Percentiles rank a stretch among this genome's conserved stretches.
Conservation (phyloP, 371 early-diverging fungal genomes). For the Mortierella sp. region DNA sequence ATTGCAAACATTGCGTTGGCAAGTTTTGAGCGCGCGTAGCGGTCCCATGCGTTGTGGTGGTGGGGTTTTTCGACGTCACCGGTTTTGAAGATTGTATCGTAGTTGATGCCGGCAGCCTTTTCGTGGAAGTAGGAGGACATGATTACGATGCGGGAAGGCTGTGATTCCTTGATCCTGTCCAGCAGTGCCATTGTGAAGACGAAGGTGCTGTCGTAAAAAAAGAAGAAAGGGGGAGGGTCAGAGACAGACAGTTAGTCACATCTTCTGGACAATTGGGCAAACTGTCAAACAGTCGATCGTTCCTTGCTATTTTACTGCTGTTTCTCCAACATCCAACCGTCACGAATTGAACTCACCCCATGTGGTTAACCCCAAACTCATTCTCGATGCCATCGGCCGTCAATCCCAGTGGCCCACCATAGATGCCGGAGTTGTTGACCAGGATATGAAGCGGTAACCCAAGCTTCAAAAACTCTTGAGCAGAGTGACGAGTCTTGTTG, state of each 20-base stretch:
- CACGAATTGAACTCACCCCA: constrained; percentile 60
- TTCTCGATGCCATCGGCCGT: constrained; percentile 80
- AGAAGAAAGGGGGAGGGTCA: not conserved
- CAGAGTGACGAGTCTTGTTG: constrained; percentile 64
- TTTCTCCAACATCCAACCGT: not conserved
- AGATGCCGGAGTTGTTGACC: constrained; percentile 79
- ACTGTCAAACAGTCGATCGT: too few relatives aligned
- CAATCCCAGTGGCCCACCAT: constrained; percentile 70
- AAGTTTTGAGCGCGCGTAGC: constrained; percentile 70
- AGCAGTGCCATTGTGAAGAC: constrained; percentile 71
- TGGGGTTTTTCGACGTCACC: constrained; percentile 22
- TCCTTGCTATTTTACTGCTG: too few relatives aligned
- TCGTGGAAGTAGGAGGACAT: constrained; percentile 44
- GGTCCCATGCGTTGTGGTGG: not conserved
- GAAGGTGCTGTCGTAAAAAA: constrained; percentile 64
- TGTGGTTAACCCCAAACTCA: constrained; percentile 84
- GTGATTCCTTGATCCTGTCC: constrained; percentile 65
- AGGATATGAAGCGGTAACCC: constrained; percentile 68
- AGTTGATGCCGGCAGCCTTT: constrained; percentile 24
- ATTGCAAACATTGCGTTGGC: constrained; percentile 73
- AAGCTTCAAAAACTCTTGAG: constrained; percentile 59
- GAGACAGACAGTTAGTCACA: constrained; percentile 11
- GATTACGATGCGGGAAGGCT: constrained; percentile 66
- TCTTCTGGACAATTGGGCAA: too few relatives aligned
- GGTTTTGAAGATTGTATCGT: constrained; percentile 56